phyloP scores from a whole-genome alignment of 805 yeast genomes.

The Wickerhamiella shivajii region DNA sequence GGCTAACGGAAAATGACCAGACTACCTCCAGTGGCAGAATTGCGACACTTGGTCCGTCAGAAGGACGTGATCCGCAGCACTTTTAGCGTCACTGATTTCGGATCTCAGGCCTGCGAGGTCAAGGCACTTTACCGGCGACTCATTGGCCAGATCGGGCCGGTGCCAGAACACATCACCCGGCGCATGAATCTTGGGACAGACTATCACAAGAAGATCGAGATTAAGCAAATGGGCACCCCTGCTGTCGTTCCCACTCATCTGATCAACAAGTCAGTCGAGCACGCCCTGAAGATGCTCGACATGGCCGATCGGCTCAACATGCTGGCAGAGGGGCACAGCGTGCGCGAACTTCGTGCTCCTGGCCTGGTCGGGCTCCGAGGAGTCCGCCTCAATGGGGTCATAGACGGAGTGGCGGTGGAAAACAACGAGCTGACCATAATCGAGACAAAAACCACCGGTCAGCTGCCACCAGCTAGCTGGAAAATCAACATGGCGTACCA shows the following conservation, averaged over 20 bases:
- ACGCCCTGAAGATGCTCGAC: constrained; percentile 15
- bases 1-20: too few relatives aligned
- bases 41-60: too few relatives aligned
- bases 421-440: constrained; percentile 13
- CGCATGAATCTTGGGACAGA: constrained; percentile 15
- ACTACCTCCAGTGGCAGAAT: too few relatives aligned
- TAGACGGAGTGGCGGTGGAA: constrained; percentile 16
- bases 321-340: constrained; percentile 1
- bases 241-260: constrained; percentile 3
- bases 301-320: constrained; percentile 9
- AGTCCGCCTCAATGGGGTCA: constrained; percentile 18
- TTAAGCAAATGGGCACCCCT: background rate
- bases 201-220: constrained; percentile 14
- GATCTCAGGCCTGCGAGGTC: constrained; percentile 18
- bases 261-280: constrained; percentile 7
- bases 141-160: constrained; percentile 1
- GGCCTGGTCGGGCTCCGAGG: constrained; percentile 16
- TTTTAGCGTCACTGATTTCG: constrained; percentile 19
- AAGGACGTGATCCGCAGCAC: too few relatives aligned
- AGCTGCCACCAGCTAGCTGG: constrained; percentile 1
- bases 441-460: constrained; percentile 21
- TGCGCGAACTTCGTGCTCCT: constrained; percentile 22
- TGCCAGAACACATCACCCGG: constrained; percentile 6
- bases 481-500: constrained; percentile 23
- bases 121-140: constrained; percentile 11